Conservation (phyloP, 176 grass and related monocot genomes). For the Aegilops longissima region DNA sequence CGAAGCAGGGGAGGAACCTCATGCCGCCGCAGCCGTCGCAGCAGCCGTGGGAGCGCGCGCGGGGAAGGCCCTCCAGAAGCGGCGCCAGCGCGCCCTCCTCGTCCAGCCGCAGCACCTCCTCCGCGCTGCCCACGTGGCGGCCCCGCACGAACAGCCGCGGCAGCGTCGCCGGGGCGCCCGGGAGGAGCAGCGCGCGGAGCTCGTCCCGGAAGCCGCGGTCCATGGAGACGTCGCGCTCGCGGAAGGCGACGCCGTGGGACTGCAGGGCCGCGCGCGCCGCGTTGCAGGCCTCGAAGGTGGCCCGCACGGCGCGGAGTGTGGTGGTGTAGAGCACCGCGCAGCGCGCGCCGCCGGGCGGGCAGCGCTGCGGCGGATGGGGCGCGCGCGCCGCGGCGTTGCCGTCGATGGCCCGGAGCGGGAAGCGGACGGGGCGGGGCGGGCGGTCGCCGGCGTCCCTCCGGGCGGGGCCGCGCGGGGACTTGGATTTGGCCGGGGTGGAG, state of each 20-base stretch:
- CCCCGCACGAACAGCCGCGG: conserved; percentile 42
- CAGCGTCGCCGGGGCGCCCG: not conserved
- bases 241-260: conserved; percentile 5
- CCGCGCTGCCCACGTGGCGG: conserved; percentile 16
- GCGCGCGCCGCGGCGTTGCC: not conserved
- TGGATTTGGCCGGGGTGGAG: conserved; percentile 34
- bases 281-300: conserved; percentile 78
- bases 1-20: not conserved
- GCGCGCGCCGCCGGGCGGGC: too few relatives aligned
- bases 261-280: conserved; percentile 48
- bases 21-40: not conserved
- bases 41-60: not conserved
- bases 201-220: not conserved
- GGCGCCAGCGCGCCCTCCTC: not conserved
- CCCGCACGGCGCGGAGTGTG: conserved; percentile 57
- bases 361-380: not conserved
- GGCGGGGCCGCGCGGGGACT: not conserved
- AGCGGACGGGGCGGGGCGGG: not conserved
- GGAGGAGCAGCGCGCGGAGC: conserved; percentile 20
- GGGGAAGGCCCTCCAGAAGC: not conserved
- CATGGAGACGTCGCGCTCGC: not conserved
- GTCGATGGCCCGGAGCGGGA: not conserved
- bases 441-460: conserved; percentile 12
- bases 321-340: not conserved
- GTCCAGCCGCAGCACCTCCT: conserved; percentile 41